Evolutionary conservation across 257 asterid genomes (phyloP), one percentile per base, ranked within the genome.

Genomic region (Lantana camara): DNA sequence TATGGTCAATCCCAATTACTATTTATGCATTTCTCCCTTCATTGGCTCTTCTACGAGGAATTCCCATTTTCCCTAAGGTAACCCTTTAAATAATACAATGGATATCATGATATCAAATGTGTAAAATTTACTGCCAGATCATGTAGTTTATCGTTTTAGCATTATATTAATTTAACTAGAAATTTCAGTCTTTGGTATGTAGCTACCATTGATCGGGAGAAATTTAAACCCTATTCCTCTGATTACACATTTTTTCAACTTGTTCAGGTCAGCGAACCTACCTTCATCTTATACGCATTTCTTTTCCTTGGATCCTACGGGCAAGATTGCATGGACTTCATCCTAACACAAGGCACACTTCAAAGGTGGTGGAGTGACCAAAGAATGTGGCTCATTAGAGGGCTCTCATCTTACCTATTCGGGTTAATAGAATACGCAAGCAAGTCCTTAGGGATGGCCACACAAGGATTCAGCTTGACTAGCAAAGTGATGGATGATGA

Each of bases 31-130:
- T 79, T 55, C 59, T 84, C 11, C 93, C 95, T 44, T 77, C 85
- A 15, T 60, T 89, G 35, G 63, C 87, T 40, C 80, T 86, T 29
- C 82, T 84, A 66, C 86, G 74, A 24, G 73, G 77, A 17, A 32
- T 77, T 4, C 14, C 81, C 59, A 63, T 86, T 24, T 77, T 89
- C 17, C 90, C 95, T 2, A 77, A 84, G 93, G 96, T 83, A 23
- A 4, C 17, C 20, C n/a, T n/a, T n/a, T n/a, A n/a, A n/a, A n/a
- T n/a, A n/a, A n/a, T n/a, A n/a, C n/a, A 35, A 2, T 3, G 40
- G 8, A 35, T 35, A 7, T 35, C 40, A 35, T 3, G 40, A 30
- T 30, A 30, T 3, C 35, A 3, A 2, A 30, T 30, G 7, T 7
- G n/a, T n/a, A n/a, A n/a, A n/a, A n/a, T n/a, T n/a, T n/a, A n/a